phyloP scores from a whole-genome alignment of 768 basidiomycete genomes.

The Naganishia vaughanmartiniae region DNA sequence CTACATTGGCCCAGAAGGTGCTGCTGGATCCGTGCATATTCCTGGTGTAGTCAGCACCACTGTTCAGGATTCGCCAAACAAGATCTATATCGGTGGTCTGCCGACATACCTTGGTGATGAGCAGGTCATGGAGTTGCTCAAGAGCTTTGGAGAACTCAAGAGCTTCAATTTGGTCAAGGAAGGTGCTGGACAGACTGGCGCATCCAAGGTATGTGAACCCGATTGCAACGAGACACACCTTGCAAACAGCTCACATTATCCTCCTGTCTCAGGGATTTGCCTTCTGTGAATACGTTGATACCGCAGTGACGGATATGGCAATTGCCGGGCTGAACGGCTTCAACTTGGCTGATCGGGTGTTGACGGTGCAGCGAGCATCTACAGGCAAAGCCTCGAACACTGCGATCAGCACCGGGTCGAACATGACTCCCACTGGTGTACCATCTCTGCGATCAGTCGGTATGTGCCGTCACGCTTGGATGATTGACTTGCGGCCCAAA shows the following conservation, averaged over 20 bases:
- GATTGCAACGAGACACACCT: no score
- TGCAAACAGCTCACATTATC: neutral
- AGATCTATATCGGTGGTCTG: constrained; percentile 93
- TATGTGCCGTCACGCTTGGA: constrained; percentile 52
- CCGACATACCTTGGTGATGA: constrained; percentile 96
- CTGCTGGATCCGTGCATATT: constrained; percentile 68
- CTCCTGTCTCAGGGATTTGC: constrained; percentile 75
- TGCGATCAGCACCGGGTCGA: constrained; percentile 32
- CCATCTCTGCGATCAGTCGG: constrained; percentile 28
- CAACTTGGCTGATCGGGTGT: constrained; percentile 91
- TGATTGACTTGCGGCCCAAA: constrained; percentile 52
- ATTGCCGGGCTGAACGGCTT: constrained; percentile 95
- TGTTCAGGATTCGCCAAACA: constrained; percentile 95
- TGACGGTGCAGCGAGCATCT: constrained; percentile 95
- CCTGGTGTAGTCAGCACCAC: constrained; percentile 95
- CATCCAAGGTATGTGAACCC: constrained; percentile 68
- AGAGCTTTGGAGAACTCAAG: constrained; percentile 94
- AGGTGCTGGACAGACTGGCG: constrained; percentile 66
- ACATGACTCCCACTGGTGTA: constrained; percentile 28
- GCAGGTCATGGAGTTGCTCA: constrained; percentile 95
- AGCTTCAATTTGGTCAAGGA: constrained; percentile 98
- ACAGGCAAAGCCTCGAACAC: constrained; percentile 59
- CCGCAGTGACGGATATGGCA: constrained; percentile 83
- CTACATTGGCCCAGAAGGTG: constrained; percentile 72
- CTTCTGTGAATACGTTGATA: constrained; percentile 96